Conservation (phyloP, 129 eudicot genomes). For the Lactuca saligna region DNA sequence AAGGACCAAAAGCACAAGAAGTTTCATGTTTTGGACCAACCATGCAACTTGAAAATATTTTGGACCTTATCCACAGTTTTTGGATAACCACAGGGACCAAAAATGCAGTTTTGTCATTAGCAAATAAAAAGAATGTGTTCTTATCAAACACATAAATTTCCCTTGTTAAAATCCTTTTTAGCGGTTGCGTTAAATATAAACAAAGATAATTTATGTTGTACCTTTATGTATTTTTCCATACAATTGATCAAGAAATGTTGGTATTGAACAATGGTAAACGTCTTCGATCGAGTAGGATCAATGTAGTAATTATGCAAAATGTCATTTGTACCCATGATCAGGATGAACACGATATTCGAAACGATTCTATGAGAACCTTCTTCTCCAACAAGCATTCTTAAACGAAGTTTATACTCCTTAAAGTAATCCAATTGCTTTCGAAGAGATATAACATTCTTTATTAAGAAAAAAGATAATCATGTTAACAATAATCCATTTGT, state of each 20-base stretch:
- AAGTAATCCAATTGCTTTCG: slow-evolving; percentile 57
- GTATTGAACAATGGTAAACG: slow-evolving; percentile 50
- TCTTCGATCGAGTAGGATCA: slow-evolving; percentile 43
- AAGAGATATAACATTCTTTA: slow-evolving; percentile 46
- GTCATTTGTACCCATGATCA: slow-evolving; percentile 71
- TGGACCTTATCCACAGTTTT: no score
- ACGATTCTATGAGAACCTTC: slow-evolving; percentile 28
- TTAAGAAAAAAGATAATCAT: background rate
- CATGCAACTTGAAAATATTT: no score
- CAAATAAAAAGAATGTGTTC: no score
- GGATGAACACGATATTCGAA: slow-evolving; percentile 35
- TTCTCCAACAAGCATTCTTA: slow-evolving; percentile 41
- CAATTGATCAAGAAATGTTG: slow-evolving; percentile 46
- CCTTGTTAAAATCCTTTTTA: no score
- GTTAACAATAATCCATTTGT: no score
- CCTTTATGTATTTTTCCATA: slow-evolving; percentile 50
- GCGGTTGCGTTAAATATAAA: background rate
- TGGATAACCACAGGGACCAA: no score
- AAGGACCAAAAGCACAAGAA: no score
- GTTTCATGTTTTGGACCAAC: no score
- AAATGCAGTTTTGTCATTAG: no score
- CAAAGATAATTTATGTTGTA: slow-evolving; percentile 6
- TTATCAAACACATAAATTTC: no score
- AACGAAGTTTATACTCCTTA: slow-evolving; percentile 47
- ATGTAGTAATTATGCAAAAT: slow-evolving; percentile 55